These are phyloP conservation scores for Dalbergia oliveri DNA, from an alignment of 306 rosid species.

Conservation along the genomic window DNA sequence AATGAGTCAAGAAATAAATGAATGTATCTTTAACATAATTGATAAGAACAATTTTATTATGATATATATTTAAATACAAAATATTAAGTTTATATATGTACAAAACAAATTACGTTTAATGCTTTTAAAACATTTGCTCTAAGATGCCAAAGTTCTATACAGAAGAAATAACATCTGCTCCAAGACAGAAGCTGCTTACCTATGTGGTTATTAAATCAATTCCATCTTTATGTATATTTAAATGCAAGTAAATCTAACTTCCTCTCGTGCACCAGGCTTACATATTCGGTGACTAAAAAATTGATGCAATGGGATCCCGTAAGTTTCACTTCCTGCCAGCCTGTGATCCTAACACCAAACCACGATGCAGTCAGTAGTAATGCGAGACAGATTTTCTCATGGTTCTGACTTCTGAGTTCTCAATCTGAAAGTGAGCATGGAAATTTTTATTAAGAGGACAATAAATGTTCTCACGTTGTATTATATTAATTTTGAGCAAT, in stretches of 20 bases:
- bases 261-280: neutral
- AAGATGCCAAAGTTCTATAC: neutral
- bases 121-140: neutral
- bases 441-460: constrained; percentile 34
- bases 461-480: neutral
- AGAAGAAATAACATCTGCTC: neutral
- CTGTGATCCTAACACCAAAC: constrained; percentile 32
- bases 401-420: constrained; percentile 26
- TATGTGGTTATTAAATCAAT: neutral
- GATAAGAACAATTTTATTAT: too few relatives aligned
- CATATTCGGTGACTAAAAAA: constrained; percentile 3
- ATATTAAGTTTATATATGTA: too few relatives aligned
- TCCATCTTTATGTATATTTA: neutral
- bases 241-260: neutral
- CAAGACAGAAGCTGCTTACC: constrained; percentile 3
- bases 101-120: neutral
- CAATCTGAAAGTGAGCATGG: constrained; percentile 9
- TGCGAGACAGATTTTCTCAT: constrained; percentile 43
- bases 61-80: too few relatives aligned
- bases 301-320: constrained; percentile 21
- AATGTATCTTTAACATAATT: too few relatives aligned
- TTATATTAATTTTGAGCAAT: too few relatives aligned
- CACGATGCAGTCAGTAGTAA: constrained; percentile 6
- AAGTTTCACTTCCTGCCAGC: constrained; percentile 18
- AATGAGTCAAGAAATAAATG: too few relatives aligned